These are phyloP conservation scores for Pholiota adiposa DNA, from an alignment of 1,284 basidiomycete species.

Conservation along the genomic window DNA sequence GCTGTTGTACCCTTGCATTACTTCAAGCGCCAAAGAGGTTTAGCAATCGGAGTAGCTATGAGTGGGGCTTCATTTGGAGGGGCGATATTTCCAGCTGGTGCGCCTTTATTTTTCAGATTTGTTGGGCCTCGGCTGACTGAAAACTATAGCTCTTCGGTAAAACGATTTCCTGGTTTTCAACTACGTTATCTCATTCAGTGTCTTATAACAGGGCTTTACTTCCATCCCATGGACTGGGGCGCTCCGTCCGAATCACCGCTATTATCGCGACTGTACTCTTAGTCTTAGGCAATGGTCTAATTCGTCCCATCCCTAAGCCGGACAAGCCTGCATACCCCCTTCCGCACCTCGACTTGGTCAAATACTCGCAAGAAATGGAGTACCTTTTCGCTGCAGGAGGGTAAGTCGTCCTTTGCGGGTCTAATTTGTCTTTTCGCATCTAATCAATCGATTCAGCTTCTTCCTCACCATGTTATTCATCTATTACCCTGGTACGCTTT, in stretches of 20 bases:
- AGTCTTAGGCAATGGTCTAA: constrained; percentile 22
- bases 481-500: constrained; percentile 25
- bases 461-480: constrained; percentile 27
- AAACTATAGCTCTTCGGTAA: constrained; percentile 24
- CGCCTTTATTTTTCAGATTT: neutral
- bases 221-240: constrained; percentile 19
- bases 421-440: neutral
- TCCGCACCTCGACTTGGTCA: constrained; percentile 26
- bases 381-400: constrained; percentile 24
- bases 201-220: constrained; percentile 17
- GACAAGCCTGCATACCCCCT: constrained; percentile 22
- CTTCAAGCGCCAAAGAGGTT: constrained; percentile 44
- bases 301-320: constrained; percentile 23
- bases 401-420: constrained; percentile 8
- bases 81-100: constrained; percentile 27
- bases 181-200: neutral
- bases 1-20: constrained; percentile 49
- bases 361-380: constrained; percentile 25
- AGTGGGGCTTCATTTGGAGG: constrained; percentile 29
- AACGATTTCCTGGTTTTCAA: neutral
- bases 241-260: constrained; percentile 27
- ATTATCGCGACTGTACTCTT: constrained; percentile 19
- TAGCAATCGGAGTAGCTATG: constrained; percentile 52
- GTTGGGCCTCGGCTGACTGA: neutral
- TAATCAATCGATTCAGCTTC: constrained; percentile 12